A percentile compares a stretch with the other conserved stretches of the same genome.
phyloP scores from a whole-genome alignment of 192 early-diverging fungal genomes.

The Radiomyces spectabilis region DNA sequence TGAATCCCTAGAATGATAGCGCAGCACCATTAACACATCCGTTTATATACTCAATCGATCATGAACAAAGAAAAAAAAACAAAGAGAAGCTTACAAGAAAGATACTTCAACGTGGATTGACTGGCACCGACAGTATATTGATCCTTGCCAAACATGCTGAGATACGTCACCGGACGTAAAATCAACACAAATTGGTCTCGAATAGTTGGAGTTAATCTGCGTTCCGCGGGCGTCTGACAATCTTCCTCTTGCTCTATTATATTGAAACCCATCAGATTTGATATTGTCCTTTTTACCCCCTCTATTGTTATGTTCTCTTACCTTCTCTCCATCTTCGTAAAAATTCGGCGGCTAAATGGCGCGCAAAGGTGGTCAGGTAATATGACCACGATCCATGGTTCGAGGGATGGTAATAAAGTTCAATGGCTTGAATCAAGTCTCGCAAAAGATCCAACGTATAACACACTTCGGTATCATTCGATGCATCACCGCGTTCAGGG shows the following conservation, averaged over 20 bases:
- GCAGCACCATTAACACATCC: too few species aligned
- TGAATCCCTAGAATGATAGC: too few species aligned
- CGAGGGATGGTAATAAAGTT: constrained; percentile 89
- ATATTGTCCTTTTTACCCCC: not conserved
- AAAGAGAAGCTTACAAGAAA: constrained; percentile 51
- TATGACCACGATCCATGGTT: constrained; percentile 84
- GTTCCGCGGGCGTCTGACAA: constrained; percentile 53
- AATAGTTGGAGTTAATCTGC: constrained; percentile 50
- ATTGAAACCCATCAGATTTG: not conserved
- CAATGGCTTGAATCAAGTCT: constrained; percentile 76
- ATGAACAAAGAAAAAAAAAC: too few species aligned
- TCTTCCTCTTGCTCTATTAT: constrained; percentile 43
- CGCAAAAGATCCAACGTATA: constrained; percentile 54
- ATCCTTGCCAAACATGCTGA: constrained; percentile 75
- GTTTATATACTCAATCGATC: too few species aligned
- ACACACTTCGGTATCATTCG: constrained; percentile 30
- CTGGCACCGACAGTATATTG: constrained; percentile 46
- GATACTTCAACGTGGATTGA: constrained; percentile 56
- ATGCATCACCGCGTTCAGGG: constrained; percentile 24
- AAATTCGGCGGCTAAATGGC: constrained; percentile 58
- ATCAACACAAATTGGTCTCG: constrained; percentile 55
- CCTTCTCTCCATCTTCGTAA: constrained; percentile 52
- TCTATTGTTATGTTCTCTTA: constrained; percentile 3
- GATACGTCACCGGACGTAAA: constrained; percentile 49
- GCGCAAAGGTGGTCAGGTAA: constrained; percentile 62